Evolutionary conservation across 306 rosid species (phyloP).

Genomic region (apple (Malus domestica)): DNA sequence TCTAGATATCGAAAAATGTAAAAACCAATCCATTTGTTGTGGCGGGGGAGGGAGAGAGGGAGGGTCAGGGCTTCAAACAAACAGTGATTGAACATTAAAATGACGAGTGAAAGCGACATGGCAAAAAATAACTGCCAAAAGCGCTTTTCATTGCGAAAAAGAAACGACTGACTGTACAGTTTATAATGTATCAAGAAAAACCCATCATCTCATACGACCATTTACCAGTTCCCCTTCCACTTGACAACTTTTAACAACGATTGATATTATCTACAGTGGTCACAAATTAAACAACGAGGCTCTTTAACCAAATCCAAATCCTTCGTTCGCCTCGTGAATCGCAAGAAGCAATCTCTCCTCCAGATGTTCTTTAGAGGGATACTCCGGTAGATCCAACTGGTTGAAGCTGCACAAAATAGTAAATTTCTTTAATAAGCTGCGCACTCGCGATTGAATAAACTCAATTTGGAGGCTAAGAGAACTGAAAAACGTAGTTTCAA

Average conservation of each 20-base stretch:
- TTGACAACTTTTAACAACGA: slow-evolving; percentile 36
- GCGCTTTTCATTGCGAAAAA: slow-evolving; percentile 62
- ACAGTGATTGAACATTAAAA: neutral
- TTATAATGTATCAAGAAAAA: slow-evolving; percentile 43
- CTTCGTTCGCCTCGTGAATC: slow-evolving; percentile 90
- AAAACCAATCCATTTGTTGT: too few relatives aligned
- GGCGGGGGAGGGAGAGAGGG: too few relatives aligned
- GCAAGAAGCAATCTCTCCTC: slow-evolving; percentile 90
- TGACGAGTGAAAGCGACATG: neutral
- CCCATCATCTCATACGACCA: slow-evolving; percentile 38
- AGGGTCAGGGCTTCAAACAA: neutral
- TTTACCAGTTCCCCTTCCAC: slow-evolving; percentile 32
- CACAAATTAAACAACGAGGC: neutral
- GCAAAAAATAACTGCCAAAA: slow-evolving; percentile 59
- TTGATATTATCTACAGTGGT: slow-evolving; percentile 39
- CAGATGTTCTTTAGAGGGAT: slow-evolving; percentile 83
- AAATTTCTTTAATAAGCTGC: neutral
- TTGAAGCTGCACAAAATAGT: slow-evolving; percentile 64
- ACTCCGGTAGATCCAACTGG: slow-evolving; percentile 92
- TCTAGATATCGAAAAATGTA: too few relatives aligned
- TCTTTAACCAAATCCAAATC: slow-evolving; percentile 83
- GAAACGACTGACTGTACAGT: slow-evolving; percentile 70
- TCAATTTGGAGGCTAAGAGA: neutral
- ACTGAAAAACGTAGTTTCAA: neutral
- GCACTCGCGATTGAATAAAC: too few relatives aligned